Base-by-base conservation (phyloP, 2,329 filamentous ascomycete genomes). In the Claviceps capensis region DNA sequence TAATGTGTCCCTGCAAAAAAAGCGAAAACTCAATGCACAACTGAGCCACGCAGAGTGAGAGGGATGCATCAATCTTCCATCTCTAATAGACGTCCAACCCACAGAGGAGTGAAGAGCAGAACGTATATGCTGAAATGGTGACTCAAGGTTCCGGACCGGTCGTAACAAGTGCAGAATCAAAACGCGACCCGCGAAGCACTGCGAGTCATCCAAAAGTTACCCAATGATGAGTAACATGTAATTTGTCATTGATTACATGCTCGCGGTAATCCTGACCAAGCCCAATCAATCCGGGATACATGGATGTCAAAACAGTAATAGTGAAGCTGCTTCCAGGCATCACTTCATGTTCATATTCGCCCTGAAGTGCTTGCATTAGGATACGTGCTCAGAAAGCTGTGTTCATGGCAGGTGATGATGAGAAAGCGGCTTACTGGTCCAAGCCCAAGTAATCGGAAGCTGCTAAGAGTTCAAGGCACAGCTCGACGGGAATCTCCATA, bases 401-500 rank as follows among this genome's bases (percentile, higher is more conserved):
- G 30, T 11, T 17, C 40, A 9, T n/a, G 44, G 16, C n/a, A 47
- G 26, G 5, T 47, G 26, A n/a, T 47, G 11, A 17, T 54, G 16
- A 43, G 23, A 40, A 57, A 23, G 47, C 38, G 53, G 58, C 67
- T 65, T 67, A 69, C 68, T 70, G 68, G 67, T 86, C 82, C 63
- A 90, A 69, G 60, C 83, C 81, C 57, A 90, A 70, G 64, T 81
- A 91, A 68, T 90, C 85, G 26, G 86, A 85, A 14, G 85, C 86
- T 70, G 85, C 83, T 57, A 91, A 69, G 54, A 91, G 67, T 69
- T 90, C 86, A 44, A 91, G 73, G 60, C 85, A 89, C 48, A 90
- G 71, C 69, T 90, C 85, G 34, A 85, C 79, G 13, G 85, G 85
- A 53, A 90, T 83, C 16, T 89, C 85, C 81, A 89, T 85, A 61